phyloP scores from a whole-genome alignment of 192 early-diverging fungal genomes.

The Coemansia sp. region DNA sequence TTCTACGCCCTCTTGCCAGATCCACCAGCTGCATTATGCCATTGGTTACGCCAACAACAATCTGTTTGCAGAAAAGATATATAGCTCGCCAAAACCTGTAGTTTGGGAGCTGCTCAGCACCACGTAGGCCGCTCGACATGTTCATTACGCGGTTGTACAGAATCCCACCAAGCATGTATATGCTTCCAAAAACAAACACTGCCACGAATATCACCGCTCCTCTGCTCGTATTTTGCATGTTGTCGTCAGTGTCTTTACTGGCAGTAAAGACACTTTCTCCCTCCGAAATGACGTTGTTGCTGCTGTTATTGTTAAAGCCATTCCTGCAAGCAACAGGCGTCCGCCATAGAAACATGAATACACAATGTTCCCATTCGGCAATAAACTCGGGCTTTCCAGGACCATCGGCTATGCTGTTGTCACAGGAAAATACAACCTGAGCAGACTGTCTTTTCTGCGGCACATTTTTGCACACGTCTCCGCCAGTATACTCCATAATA shows the following conservation, averaged over 20 bases:
- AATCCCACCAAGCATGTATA: slow-evolving; percentile 57
- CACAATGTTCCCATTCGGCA: slow-evolving; percentile 45
- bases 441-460: slow-evolving; percentile 34
- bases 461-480: slow-evolving; percentile 34
- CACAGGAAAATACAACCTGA: slow-evolving; percentile 50
- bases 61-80: slow-evolving; percentile 34
- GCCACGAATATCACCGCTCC: slow-evolving; percentile 41
- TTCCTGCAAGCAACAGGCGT: slow-evolving; percentile 46
- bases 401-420: slow-evolving; percentile 11
- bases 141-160: slow-evolving; percentile 58
- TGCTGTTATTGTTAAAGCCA: not conserved
- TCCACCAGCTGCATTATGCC: slow-evolving; percentile 15
- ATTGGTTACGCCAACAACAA: not conserved
- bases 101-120: slow-evolving; percentile 59
- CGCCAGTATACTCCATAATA: slow-evolving; percentile 43
- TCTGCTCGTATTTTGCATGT: slow-evolving; percentile 11
- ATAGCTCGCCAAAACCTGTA: slow-evolving; percentile 53
- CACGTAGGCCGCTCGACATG: slow-evolving; percentile 46
- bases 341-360: slow-evolving; percentile 59
- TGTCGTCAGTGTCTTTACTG: not conserved
- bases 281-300: not conserved
- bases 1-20: slow-evolving; percentile 17
- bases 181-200: slow-evolving; percentile 46
- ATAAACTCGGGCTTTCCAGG: slow-evolving; percentile 48
- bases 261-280: not conserved